A percentile compares a stretch with the other conserved stretches of the same genome.
These are phyloP conservation scores for Penicillium manginii DNA, from an alignment of 495 filamentous ascomycete genomes.

Conservation along the genomic window DNA sequence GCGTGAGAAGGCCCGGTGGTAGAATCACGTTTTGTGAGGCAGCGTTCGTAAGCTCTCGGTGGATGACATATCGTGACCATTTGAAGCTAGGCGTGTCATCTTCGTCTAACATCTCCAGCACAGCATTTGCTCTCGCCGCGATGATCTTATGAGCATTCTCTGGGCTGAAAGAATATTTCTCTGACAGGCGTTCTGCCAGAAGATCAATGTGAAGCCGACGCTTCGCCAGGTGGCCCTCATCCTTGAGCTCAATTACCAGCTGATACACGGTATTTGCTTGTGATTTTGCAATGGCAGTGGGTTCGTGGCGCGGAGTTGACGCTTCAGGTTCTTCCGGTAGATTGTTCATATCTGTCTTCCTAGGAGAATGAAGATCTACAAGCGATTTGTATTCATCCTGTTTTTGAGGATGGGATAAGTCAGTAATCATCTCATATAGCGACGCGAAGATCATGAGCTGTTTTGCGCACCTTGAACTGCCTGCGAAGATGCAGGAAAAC, in stretches of 20 bases:
- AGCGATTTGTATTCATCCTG: slow-evolving; percentile 49
- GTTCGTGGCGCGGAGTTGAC: slow-evolving; percentile 31
- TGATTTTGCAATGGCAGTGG: slow-evolving; percentile 34
- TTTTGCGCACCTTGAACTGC: slow-evolving; percentile 47
- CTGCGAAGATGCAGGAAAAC: slow-evolving; percentile 56
- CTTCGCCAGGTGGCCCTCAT: slow-evolving; percentile 49
- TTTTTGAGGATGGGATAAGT: neutral
- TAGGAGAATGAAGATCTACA: slow-evolving; percentile 32
- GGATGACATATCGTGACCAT: slow-evolving; percentile 51
- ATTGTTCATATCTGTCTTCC: slow-evolving; percentile 29
- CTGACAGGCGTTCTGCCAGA: slow-evolving; percentile 25
- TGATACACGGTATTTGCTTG: slow-evolving; percentile 45
- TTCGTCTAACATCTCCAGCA: slow-evolving; percentile 43
- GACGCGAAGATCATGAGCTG: neutral
- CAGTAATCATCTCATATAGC: slow-evolving; percentile 6
- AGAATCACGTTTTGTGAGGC: slow-evolving; percentile 27
- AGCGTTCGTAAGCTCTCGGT: slow-evolving; percentile 45
- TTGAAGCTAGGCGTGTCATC: slow-evolving; percentile 40
- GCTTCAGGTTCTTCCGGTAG: slow-evolving; percentile 26
- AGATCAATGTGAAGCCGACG: slow-evolving; percentile 48
- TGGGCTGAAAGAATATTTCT: slow-evolving; percentile 25
- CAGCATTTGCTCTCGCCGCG: slow-evolving; percentile 32
- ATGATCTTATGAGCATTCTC: slow-evolving; percentile 46
- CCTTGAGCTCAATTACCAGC: slow-evolving; percentile 40
- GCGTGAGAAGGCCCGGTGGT: slow-evolving; percentile 38